Conservation (phyloP, 768 basidiomycete genomes). For the Leccinum barrowsii region DNA sequence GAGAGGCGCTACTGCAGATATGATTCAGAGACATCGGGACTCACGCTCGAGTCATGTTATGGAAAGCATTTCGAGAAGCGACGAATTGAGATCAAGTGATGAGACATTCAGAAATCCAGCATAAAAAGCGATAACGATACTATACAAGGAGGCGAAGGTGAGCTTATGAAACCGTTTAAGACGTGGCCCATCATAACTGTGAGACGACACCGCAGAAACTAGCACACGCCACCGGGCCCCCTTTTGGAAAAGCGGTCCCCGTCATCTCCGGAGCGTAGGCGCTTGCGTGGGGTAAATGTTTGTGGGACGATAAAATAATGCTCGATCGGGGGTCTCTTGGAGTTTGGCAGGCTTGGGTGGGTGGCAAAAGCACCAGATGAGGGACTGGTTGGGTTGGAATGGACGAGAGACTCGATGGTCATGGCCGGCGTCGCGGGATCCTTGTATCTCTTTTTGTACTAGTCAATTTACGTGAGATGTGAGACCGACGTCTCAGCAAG, state of each 20-base stretch:
- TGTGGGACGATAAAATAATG: slow-evolving; percentile 34
- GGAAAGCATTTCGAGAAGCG: not conserved
- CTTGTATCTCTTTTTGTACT: slow-evolving; percentile 57
- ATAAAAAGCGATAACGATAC: slow-evolving; percentile 28
- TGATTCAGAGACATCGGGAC: slow-evolving; percentile 8
- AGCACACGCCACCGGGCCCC: slow-evolving; percentile 10
- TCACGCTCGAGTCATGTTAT: not conserved
- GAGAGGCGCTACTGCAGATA: not conserved
- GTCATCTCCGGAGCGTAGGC: slow-evolving; percentile 26
- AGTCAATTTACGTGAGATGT: slow-evolving; percentile 28
- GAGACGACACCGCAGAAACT: slow-evolving; percentile 13
- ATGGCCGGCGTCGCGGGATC: slow-evolving; percentile 37
- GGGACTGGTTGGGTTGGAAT: slow-evolving; percentile 67
- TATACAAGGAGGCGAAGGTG: slow-evolving; percentile 17
- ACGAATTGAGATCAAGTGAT: not conserved
- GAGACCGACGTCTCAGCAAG: not conserved
- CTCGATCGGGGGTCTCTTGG: slow-evolving; percentile 36
- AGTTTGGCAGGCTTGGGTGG: slow-evolving; percentile 16
- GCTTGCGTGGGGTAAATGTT: slow-evolving; percentile 21
- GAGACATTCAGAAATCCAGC: not conserved
- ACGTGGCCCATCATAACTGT: slow-evolving; percentile 6
- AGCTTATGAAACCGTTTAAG: slow-evolving; percentile 1
- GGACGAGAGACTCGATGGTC: slow-evolving; percentile 64
- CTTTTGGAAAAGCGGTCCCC: slow-evolving; percentile 24
- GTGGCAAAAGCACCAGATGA: slow-evolving; percentile 28